phyloP scores from a whole-genome alignment of 768 basidiomycete species.

The Boletus subparvulus region DNA sequence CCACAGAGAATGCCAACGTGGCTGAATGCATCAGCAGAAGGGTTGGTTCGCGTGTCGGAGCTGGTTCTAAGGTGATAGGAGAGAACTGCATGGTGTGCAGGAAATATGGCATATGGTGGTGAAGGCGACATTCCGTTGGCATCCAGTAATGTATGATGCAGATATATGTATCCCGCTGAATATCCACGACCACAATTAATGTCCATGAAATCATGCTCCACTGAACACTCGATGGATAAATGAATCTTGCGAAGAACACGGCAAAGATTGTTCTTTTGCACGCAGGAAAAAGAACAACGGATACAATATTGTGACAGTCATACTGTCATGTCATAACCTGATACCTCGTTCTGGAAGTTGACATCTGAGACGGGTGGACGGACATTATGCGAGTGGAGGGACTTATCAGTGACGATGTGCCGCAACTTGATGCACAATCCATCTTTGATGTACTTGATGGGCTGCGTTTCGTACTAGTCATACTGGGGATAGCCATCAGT shows the following conservation, averaged over 20 bases:
- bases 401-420: constrained; percentile 78
- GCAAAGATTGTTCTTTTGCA: too few relatives aligned
- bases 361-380: constrained; percentile 96
- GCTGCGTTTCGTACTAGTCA: constrained; percentile 47
- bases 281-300: too few relatives aligned
- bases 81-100: background rate
- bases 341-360: constrained; percentile 99
- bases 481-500: constrained; percentile 38
- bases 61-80: background rate
- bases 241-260: too few relatives aligned
- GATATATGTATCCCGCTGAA: too few relatives aligned
- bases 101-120: background rate
- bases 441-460: constrained; percentile 62
- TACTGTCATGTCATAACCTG: constrained; percentile 74
- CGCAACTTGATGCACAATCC: constrained; percentile 75
- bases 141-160: too few relatives aligned
- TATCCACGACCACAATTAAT: too few relatives aligned
- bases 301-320: too few relatives aligned
- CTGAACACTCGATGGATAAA: too few relatives aligned
- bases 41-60: background rate
- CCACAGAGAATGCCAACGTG: background rate
- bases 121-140: background rate
- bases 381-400: constrained; percentile 92
- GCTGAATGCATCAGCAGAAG: background rate
- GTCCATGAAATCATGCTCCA: too few relatives aligned